Base-by-base conservation (phyloP, 441 rosid species). In the Arabidopsis hybrid region DNA sequence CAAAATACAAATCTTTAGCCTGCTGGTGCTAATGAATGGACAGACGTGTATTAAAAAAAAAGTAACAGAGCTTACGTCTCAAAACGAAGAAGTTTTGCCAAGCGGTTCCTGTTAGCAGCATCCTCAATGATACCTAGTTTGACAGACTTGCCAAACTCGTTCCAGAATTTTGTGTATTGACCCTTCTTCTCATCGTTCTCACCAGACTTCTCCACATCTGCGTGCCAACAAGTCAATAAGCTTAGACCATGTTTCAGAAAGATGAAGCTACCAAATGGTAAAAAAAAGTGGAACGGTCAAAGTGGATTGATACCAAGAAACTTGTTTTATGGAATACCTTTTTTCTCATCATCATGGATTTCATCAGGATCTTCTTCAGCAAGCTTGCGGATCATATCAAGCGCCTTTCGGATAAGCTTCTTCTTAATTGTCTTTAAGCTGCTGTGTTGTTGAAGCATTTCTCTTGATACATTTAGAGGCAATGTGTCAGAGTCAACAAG, bases 291-390 rank as follows among this genome's bases (percentile, higher is more conserved):
- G 7, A 16, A 46, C 39, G 29, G 46, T n/a, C 3, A 26, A 74
- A 5, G 60, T 60, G 53, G 6, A 8, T 29, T 46, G 12, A 31
- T 26, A 53, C 45, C 61, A 40, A 55, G 43, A 50, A 58, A 70
- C 18, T 49, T 29, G 70, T 61, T 10, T 38, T 31, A 67, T 38
- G 58, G 42, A 45, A 43, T 81, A 86, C 98, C 93, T 83, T 84
- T 88, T 83, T 88, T 87, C 68, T 92, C 95, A 58, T 88, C 87
- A 81, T 88, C 89, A 60, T 79, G 77, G 11, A 79, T 57, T 78
- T 92, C 99, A 72, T 90, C 91, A 17, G 97, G 97, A 84, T 95
- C 99, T 84, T 95, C 99, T 70, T 87, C 94, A 3, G 92, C 97
- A 77, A 95, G 84, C 73, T 81, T 92, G 17, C 93, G 90, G 66